A percentile compares a stretch with the other conserved stretches of the same genome.
These are phyloP conservation scores for Globisporangium sylvaticum DNA, from an alignment of 352 stramenopile genomes.

Conservation along the genomic window DNA sequence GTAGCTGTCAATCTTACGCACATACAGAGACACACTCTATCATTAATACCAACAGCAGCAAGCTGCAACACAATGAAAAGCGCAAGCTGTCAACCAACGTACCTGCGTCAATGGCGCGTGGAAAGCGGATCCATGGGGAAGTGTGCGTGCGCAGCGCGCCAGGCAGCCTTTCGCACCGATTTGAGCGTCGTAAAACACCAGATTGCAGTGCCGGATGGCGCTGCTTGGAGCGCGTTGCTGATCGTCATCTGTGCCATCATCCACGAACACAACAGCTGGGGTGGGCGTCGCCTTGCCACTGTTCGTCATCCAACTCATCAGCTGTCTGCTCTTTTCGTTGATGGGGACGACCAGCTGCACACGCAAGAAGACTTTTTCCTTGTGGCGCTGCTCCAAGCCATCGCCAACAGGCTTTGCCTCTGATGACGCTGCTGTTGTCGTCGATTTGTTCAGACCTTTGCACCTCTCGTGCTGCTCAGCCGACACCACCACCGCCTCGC, in stretches of 20 bases:
- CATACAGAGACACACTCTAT: background rate
- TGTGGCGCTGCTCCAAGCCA: background rate
- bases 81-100: background rate
- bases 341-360: background rate
- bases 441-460: background rate
- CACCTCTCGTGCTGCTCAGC: background rate
- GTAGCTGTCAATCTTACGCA: slow-evolving; percentile 1
- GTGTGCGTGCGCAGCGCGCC: slow-evolving; percentile 9
- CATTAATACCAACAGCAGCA: background rate
- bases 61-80: background rate
- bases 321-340: background rate
- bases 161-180: slow-evolving; percentile 12
- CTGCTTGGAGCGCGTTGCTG: background rate
- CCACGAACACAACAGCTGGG: slow-evolving; percentile 1
- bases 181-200: slow-evolving; percentile 24
- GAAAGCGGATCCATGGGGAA: slow-evolving; percentile 9
- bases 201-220: slow-evolving; percentile 14
- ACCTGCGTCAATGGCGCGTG: slow-evolving; percentile 6
- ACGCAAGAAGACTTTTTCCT: background rate
- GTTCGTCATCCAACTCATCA: background rate
- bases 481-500: background rate
- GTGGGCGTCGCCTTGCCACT: background rate
- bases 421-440: background rate
- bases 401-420: background rate
- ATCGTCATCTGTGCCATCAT: background rate